Evolutionary conservation across 2,329 filamentous ascomycete genomes (phyloP).

Genomic region (Conoideocrella luteorostrata): DNA sequence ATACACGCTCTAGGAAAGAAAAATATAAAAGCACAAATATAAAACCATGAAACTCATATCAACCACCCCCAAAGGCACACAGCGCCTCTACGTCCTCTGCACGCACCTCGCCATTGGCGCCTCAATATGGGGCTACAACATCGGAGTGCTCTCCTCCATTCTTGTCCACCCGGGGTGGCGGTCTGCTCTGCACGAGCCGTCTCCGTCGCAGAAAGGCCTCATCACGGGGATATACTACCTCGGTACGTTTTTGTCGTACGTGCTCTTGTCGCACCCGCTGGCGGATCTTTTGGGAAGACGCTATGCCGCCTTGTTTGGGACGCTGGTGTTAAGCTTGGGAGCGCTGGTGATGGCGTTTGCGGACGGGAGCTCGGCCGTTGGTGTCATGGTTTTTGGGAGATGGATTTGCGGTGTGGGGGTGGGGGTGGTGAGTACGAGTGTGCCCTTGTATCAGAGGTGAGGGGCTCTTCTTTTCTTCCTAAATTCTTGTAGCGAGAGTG

Average conservation of each 20-base stretch:
- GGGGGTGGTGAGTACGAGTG: conserved; percentile 48
- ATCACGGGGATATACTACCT: conserved; percentile 53
- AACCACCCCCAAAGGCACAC: conserved; percentile 10
- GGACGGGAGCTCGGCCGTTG: conserved; percentile 31
- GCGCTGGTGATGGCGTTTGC: conserved; percentile 41
- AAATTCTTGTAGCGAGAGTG: background rate
- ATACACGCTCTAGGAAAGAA: background rate
- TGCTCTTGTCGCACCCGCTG: conserved; percentile 45
- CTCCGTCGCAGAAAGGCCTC: conserved; percentile 39
- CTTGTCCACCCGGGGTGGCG: conserved; percentile 50
- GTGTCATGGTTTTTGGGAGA: conserved; percentile 44
- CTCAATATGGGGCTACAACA: conserved; percentile 53
- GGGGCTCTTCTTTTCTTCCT: background rate
- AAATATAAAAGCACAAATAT: background rate
- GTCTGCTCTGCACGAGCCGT: conserved; percentile 37
- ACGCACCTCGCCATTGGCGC: conserved; percentile 49
- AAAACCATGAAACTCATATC: background rate
- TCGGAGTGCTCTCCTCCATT: conserved; percentile 50
- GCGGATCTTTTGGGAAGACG: conserved; percentile 47
- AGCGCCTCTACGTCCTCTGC: conserved; percentile 39
- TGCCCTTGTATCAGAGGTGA: conserved; percentile 46
- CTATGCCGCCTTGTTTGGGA: conserved; percentile 42
- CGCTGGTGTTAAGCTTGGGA: conserved; percentile 40
- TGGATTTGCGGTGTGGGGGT: conserved; percentile 47
- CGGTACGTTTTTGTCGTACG: conserved; percentile 48